Conservation (phyloP, 495 filamentous ascomycete genomes). For the Penicillium subrubescens region DNA sequence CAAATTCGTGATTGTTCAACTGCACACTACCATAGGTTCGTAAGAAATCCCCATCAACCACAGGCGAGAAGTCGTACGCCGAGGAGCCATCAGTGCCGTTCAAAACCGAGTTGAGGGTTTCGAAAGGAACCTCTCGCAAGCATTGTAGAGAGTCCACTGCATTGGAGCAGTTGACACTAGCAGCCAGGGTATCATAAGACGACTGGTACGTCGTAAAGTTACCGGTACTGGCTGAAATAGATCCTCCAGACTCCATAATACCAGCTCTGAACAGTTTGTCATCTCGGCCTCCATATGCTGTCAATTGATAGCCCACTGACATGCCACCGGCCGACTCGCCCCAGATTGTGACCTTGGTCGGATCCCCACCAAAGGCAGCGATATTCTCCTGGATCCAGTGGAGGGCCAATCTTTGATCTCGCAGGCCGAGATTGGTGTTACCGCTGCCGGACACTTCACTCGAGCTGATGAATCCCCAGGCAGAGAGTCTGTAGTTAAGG, state of each 20-base stretch:
- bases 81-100: constrained; percentile 35
- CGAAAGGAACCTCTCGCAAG: constrained; percentile 48
- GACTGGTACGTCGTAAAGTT: constrained; percentile 39
- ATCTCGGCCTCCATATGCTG: constrained; percentile 52
- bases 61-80: constrained; percentile 43
- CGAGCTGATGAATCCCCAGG: constrained; percentile 55
- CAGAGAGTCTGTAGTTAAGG: constrained; percentile 60
- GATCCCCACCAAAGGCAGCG: constrained; percentile 55
- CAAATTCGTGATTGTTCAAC: constrained; percentile 39
- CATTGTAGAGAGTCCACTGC: constrained; percentile 47
- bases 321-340: constrained; percentile 64
- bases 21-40: constrained; percentile 36
- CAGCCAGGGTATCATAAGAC: constrained; percentile 43
- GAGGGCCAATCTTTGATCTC: constrained; percentile 62
- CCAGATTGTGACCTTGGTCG: constrained; percentile 67
- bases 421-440: constrained; percentile 57
- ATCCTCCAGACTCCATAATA: constrained; percentile 51
- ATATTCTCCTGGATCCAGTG: constrained; percentile 65
- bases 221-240: constrained; percentile 35
- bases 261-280: constrained; percentile 47
- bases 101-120: constrained; percentile 41
- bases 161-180: constrained; percentile 38
- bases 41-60: constrained; percentile 56
- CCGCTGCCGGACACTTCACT: constrained; percentile 40
- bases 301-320: constrained; percentile 54